These are phyloP conservation scores for Gynochthodes officinalis DNA, from an alignment of 257 asterid genomes.

Conservation along the genomic window DNA sequence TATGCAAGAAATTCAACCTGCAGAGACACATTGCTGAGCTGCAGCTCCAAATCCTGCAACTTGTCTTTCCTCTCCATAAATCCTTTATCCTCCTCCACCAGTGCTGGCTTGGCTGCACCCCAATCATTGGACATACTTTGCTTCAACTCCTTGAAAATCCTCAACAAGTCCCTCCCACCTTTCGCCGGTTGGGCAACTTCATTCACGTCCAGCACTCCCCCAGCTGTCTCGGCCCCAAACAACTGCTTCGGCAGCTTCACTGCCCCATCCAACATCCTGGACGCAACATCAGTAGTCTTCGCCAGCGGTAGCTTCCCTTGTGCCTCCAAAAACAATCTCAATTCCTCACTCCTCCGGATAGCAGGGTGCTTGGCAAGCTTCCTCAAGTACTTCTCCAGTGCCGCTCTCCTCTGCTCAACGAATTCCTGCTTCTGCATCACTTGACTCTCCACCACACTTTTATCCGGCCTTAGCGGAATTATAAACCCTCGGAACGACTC, in stretches of 20 bases:
- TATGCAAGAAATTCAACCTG: conserved; percentile 51
- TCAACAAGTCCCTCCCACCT: conserved; percentile 73
- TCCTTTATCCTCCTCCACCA: conserved; percentile 84
- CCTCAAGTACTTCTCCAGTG: conserved; percentile 82
- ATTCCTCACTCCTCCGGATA: conserved; percentile 68
- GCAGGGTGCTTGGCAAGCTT: conserved; percentile 68
- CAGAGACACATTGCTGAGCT: conserved; percentile 82
- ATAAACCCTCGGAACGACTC: conserved; percentile 75
- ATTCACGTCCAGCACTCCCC: conserved; percentile 33
- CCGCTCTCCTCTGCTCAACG: conserved; percentile 80
- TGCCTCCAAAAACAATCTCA: conserved; percentile 56
- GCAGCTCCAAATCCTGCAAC: conserved; percentile 78
- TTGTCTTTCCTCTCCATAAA: conserved; percentile 67
- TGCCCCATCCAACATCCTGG: conserved; percentile 65
- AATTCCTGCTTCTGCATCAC: conserved; percentile 89
- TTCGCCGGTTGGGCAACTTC: conserved; percentile 65
- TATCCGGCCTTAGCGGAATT: conserved; percentile 88
- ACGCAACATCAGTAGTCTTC: conserved; percentile 56
- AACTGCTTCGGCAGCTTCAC: conserved; percentile 61
- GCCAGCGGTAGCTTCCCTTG: conserved; percentile 48
- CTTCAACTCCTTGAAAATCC: conserved; percentile 84
- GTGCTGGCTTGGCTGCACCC: conserved; percentile 68
- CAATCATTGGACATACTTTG: conserved; percentile 90
- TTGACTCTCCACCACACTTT: conserved; percentile 91
- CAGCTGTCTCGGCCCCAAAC: conserved; percentile 38